Evolutionary conservation across 805 yeast species (phyloP).

Genomic region (Nakazawaea peltata): DNA sequence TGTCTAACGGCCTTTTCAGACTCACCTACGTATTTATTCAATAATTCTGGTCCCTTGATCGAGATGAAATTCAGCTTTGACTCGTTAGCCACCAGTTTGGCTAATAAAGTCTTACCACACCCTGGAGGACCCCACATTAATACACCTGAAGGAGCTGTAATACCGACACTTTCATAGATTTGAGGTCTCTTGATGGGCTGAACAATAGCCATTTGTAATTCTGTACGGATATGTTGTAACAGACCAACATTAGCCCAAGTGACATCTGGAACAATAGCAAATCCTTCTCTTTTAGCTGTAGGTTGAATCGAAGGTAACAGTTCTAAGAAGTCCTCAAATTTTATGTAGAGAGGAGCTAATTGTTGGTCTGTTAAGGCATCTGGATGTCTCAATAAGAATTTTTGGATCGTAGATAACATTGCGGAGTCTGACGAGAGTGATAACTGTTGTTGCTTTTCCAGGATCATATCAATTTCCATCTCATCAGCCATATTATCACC

Average conservation of each 20-base stretch:
- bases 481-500: slow-evolving; percentile 13
- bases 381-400: slow-evolving; percentile 68
- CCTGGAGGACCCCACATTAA: slow-evolving; percentile 99
- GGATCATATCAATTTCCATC: slow-evolving; percentile 13
- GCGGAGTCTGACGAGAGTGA: not conserved
- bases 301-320: slow-evolving; percentile 95
- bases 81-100: slow-evolving; percentile 97
- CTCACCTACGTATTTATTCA: slow-evolving; percentile 94
- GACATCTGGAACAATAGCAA: slow-evolving; percentile 97
- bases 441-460: not conserved
- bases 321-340: slow-evolving; percentile 67
- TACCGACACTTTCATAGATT: slow-evolving; percentile 82
- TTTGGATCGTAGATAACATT: slow-evolving; percentile 60
- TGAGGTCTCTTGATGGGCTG: slow-evolving; percentile 95
- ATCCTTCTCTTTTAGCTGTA: slow-evolving; percentile 95
- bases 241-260: slow-evolving; percentile 97
- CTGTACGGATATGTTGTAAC: slow-evolving; percentile 68
- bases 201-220: slow-evolving; percentile 93
- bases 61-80: slow-evolving; percentile 94
- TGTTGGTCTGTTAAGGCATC: slow-evolving; percentile 71
- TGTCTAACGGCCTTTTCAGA: slow-evolving; percentile 91
- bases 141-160: slow-evolving; percentile 95
- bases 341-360: slow-evolving; percentile 66
- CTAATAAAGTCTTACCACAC: slow-evolving; percentile 93
- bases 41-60: slow-evolving; percentile 92